Conservation (phyloP, 2,329 filamentous ascomycete genomes). For the Venturia carpophila region DNA sequence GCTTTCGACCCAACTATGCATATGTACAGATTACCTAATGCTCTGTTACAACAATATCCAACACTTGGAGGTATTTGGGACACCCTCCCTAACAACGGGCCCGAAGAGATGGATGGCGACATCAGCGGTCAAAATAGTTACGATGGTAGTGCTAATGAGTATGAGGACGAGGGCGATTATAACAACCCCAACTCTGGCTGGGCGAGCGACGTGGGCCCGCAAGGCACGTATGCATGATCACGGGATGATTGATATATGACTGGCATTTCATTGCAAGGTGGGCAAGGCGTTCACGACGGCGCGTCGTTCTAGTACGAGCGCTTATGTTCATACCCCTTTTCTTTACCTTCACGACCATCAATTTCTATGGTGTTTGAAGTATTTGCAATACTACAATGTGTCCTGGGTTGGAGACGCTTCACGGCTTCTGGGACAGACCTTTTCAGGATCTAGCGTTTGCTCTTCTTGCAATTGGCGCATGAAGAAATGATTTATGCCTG, state of each 20-base stretch:
- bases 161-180: conserved; percentile 52
- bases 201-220: conserved; percentile 19
- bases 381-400: not conserved
- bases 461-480: conserved; percentile 5
- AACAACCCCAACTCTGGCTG: conserved; percentile 16
- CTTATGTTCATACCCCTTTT: conserved; percentile 8
- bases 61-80: conserved; percentile 86
- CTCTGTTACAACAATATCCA: conserved; percentile 84
- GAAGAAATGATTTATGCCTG: conserved; percentile 6
- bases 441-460: not conserved
- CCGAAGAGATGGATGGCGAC: conserved; percentile 52
- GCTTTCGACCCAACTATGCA: conserved; percentile 30
- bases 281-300: not conserved
- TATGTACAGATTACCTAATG: conserved; percentile 67
- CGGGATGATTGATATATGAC: not conserved
- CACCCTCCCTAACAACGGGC: conserved; percentile 55
- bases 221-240: conserved; percentile 4
- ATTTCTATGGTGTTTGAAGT: not conserved
- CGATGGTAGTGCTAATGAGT: conserved; percentile 61
- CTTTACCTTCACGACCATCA: not conserved
- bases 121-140: conserved; percentile 74
- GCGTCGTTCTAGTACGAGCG: not conserved
- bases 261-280: conserved; percentile 1
- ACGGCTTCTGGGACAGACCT: not conserved
- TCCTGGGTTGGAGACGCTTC: not conserved